A percentile compares a stretch with the other conserved stretches of the same genome.
Conservation (phyloP, 371 early-diverging fungal species). For the Vairimorpha apis region DNA sequence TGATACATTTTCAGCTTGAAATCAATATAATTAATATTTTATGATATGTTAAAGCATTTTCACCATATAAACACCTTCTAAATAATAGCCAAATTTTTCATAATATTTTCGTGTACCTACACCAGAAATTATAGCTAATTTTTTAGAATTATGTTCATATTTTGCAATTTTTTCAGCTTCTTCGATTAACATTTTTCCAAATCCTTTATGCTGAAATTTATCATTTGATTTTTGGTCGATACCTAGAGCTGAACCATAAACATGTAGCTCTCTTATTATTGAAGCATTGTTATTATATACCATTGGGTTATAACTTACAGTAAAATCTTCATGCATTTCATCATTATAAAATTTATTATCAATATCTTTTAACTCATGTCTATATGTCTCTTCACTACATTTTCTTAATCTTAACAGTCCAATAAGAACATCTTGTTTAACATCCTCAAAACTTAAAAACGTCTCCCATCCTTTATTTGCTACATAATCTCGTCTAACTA, state of each 20-base stretch:
- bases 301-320: not conserved
- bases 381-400: conserved; percentile 76
- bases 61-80: conserved; percentile 72
- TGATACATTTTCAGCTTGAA: too few relatives aligned
- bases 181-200: conserved; percentile 91
- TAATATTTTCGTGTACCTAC: conserved; percentile 98
- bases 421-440: conserved; percentile 88
- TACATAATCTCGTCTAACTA: conserved; percentile 91
- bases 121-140: conserved; percentile 89
- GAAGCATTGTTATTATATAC: conserved; percentile 63
- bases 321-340: not conserved
- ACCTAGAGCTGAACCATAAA: conserved; percentile 94
- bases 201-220: conserved; percentile 99
- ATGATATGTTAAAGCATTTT: conserved; percentile 50
- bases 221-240: conserved; percentile 85
- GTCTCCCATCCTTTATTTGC: conserved; percentile 99
- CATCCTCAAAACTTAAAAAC: conserved; percentile 95
- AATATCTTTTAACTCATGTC: conserved; percentile 72
- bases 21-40: too few relatives aligned
- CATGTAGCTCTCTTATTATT: conserved; percentile 95
- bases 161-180: conserved; percentile 97
- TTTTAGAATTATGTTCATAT: conserved; percentile 89
- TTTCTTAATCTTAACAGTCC: conserved; percentile 90
- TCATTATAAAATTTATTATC: conserved; percentile 66
- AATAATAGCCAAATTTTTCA: conserved; percentile 85